These are phyloP conservation scores for Blastobotrys arbuscula DNA, from an alignment of 1,139 yeast species.

Conservation along the genomic window DNA sequence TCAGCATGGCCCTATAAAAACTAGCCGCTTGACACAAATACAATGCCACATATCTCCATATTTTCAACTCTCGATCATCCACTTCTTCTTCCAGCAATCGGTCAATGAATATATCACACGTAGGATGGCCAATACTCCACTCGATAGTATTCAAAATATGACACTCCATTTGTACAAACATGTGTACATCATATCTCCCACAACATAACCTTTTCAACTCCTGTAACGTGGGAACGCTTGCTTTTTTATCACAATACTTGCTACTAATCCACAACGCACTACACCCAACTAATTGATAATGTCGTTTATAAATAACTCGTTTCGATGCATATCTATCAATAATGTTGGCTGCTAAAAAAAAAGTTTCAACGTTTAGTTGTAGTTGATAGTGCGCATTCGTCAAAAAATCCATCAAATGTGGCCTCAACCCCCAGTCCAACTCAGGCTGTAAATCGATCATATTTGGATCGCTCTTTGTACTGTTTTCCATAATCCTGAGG, in stretches of 20 bases:
- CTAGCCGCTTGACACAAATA: constrained; percentile 71
- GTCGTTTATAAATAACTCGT: constrained; percentile 85
- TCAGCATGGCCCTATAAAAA: constrained; percentile 57
- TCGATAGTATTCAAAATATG: constrained; percentile 80
- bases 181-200: constrained; percentile 76
- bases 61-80: not conserved
- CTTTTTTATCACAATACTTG: constrained; percentile 84
- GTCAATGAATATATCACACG: constrained; percentile 35
- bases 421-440: constrained; percentile 89
- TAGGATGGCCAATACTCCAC: constrained; percentile 69
- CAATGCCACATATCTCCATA: constrained; percentile 36
- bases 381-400: constrained; percentile 77
- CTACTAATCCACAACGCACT: constrained; percentile 95
- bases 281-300: constrained; percentile 88
- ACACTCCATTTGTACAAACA: constrained; percentile 94
- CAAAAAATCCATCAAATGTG: constrained; percentile 74
- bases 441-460: constrained; percentile 93
- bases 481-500: constrained; percentile 7
- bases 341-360: constrained; percentile 72
- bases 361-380: constrained; percentile 69
- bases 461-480: constrained; percentile 34
- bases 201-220: constrained; percentile 79
- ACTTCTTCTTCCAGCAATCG: constrained; percentile 13
- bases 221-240: constrained; percentile 71
- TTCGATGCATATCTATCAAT: constrained; percentile 89